A percentile compares a stretch with the other conserved stretches of the same genome.
These are phyloP conservation scores for Nigrospora osmanthi DNA, from an alignment of 2,329 filamentous ascomycete genomes.

Conservation along the genomic window DNA sequence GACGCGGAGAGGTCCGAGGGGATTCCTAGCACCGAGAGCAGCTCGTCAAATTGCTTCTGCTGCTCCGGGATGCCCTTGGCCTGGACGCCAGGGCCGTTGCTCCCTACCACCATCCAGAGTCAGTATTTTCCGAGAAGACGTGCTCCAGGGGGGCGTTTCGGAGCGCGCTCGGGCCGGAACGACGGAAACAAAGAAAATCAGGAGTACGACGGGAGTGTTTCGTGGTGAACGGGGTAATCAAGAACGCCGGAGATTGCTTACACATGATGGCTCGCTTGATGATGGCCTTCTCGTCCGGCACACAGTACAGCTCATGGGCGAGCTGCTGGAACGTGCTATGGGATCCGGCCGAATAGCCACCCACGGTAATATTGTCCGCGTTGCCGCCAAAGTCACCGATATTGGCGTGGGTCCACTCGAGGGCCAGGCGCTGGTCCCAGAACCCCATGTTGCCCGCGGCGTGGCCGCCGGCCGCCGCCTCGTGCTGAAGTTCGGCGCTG, in stretches of 20 bases:
- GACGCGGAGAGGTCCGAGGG: background rate
- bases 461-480: slow-evolving; percentile 25
- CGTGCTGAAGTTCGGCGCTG: slow-evolving; percentile 29
- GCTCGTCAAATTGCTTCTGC: slow-evolving; percentile 7
- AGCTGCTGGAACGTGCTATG: slow-evolving; percentile 50
- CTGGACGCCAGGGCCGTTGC: slow-evolving; percentile 7
- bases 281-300: slow-evolving; percentile 34
- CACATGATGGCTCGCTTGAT: slow-evolving; percentile 42
- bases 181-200: no score
- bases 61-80: slow-evolving; percentile 8
- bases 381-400: slow-evolving; percentile 24
- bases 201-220: no score
- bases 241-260: no score
- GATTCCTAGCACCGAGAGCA: slow-evolving; percentile 4
- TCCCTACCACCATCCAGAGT: no score
- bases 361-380: slow-evolving; percentile 38
- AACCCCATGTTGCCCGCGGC: slow-evolving; percentile 39
- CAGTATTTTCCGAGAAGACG: no score
- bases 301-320: slow-evolving; percentile 41
- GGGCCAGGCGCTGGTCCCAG: slow-evolving; percentile 47
- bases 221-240: no score
- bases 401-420: slow-evolving; percentile 47
- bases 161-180: no score
- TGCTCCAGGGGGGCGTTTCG: no score
- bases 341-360: slow-evolving; percentile 47